Evolutionary conservation across 768 basidiomycete genomes (phyloP).

Genomic region (Amanita exitialis): DNA sequence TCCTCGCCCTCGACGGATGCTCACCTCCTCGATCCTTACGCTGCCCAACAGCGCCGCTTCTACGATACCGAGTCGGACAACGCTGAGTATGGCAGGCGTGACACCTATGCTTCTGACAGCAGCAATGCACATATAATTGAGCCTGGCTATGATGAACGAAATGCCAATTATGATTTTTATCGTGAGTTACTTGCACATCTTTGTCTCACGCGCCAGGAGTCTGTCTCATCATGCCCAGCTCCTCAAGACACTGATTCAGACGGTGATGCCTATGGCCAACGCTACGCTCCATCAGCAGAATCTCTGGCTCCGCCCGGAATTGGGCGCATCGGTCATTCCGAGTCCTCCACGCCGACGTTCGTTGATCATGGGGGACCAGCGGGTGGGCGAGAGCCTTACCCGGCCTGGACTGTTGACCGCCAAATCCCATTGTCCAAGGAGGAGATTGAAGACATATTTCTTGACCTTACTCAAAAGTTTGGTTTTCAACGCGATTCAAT

Average conservation of each 20-base stretch:
- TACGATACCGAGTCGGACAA: conserved; percentile 74
- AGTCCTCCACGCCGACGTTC: conserved; percentile 67
- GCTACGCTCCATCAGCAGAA: conserved; percentile 66
- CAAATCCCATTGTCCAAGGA: conserved; percentile 98
- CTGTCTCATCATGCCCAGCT: conserved; percentile 30
- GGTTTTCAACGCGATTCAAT: conserved; percentile 94
- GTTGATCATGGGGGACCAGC: conserved; percentile 47
- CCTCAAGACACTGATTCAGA: conserved; percentile 83
- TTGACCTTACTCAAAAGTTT: conserved; percentile 97
- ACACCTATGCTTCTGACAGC: conserved; percentile 62
- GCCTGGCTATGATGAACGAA: conserved; percentile 54
- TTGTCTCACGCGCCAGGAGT: conserved; percentile 11
- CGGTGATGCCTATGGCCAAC: conserved; percentile 59
- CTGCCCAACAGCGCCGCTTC: conserved; percentile 35
- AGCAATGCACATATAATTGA: conserved; percentile 57
- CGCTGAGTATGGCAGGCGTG: conserved; percentile 52
- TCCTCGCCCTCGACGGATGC: conserved; percentile 50
- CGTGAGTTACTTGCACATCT: conserved; percentile 25
- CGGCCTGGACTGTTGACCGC: conserved; percentile 88
- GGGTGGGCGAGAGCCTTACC: conserved; percentile 75
- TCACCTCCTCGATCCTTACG: conserved; percentile 63
- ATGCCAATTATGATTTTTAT: conserved; percentile 54
- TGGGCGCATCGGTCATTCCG: conserved; percentile 45
- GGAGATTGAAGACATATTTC: conserved; percentile 97
- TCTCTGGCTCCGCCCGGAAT: conserved; percentile 48